Evolutionary conservation across 371 early-diverging fungal genomes (phyloP).

Genomic region (Sporodiniella umbellata): DNA sequence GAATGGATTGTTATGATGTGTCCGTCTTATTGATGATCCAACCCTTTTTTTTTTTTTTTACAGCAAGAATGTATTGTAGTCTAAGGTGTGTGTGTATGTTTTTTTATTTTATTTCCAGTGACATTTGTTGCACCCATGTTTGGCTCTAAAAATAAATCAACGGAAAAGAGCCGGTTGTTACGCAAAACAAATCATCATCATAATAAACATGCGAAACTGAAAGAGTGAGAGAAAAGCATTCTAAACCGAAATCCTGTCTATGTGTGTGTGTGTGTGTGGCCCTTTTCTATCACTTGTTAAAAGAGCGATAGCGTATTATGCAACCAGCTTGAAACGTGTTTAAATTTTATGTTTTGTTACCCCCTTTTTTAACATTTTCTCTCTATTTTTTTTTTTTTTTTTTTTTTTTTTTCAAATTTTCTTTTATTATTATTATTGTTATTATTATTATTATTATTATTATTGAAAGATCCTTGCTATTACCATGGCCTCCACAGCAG

Average conservation of each 20-base stretch:
- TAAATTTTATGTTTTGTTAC: background rate
- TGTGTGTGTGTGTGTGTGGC: background rate
- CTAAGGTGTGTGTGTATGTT: background rate
- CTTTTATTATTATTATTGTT: slow-evolving; percentile 1
- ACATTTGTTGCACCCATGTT: no score
- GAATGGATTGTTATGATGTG: background rate
- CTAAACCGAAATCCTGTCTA: no score
- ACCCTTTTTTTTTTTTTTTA: no score
- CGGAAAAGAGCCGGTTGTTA: no score
- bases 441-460: background rate
- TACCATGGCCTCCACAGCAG: slow-evolving; percentile 34
- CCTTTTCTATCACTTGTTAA: background rate
- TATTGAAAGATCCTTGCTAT: background rate
- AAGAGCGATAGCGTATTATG: background rate
- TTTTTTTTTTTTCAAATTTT: background rate
- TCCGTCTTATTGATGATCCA: background rate
- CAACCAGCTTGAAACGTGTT: background rate
- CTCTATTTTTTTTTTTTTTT: background rate
- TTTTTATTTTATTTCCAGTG: no score
- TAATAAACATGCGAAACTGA: no score
- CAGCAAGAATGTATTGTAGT: background rate
- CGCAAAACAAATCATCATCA: background rate
- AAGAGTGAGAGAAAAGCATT: no score
- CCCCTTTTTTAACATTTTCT: background rate
- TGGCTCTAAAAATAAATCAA: no score